A percentile compares a stretch with the other conserved stretches of the same genome.
Evolutionary conservation across 257 asterid genomes (phyloP).

Genomic region (Paulownia fortunei): DNA sequence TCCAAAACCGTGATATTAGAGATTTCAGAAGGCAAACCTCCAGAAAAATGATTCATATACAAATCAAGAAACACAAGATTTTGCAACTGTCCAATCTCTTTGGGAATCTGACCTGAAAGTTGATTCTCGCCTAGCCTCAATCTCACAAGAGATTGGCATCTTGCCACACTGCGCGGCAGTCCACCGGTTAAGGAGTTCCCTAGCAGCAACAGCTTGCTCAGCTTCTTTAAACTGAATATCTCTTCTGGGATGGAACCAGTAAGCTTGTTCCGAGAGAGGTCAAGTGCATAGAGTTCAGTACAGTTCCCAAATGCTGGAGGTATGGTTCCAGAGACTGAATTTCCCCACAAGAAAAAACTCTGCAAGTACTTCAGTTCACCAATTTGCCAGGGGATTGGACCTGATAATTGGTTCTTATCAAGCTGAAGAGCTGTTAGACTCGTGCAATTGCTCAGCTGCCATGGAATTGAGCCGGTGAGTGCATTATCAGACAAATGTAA

Average conservation of each 20-base stretch:
- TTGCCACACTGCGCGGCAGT: slow-evolving; percentile 61
- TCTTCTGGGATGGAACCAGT: slow-evolving; percentile 90
- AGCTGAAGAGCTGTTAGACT: slow-evolving; percentile 83
- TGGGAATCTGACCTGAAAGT: slow-evolving; percentile 90
- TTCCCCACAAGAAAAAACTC: slow-evolving; percentile 91
- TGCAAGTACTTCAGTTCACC: slow-evolving; percentile 79
- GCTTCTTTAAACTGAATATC: slow-evolving; percentile 71
- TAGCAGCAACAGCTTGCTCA: slow-evolving; percentile 78
- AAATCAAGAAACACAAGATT: slow-evolving; percentile 95
- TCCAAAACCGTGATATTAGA: slow-evolving; percentile 79
- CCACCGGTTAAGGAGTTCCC: slow-evolving; percentile 80
- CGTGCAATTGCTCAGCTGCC: slow-evolving; percentile 72
- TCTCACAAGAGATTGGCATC: slow-evolving; percentile 87
- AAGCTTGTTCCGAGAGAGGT: slow-evolving; percentile 79
- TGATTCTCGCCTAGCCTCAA: slow-evolving; percentile 90
- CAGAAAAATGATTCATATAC: slow-evolving; percentile 83
- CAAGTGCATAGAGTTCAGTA: slow-evolving; percentile 88
- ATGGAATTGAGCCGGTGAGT: slow-evolving; percentile 67
- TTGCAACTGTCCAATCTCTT: slow-evolving; percentile 81
- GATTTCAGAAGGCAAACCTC: slow-evolving; percentile 74
- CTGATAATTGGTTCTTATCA: slow-evolving; percentile 79
- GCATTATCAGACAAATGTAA: slow-evolving; percentile 83
- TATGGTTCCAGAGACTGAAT: slow-evolving; percentile 75
- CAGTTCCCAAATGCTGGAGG: slow-evolving; percentile 80
- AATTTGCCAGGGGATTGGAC: slow-evolving; percentile 69